Conservation (phyloP, 1,139 yeast species). For the Candida dubliniensis region DNA sequence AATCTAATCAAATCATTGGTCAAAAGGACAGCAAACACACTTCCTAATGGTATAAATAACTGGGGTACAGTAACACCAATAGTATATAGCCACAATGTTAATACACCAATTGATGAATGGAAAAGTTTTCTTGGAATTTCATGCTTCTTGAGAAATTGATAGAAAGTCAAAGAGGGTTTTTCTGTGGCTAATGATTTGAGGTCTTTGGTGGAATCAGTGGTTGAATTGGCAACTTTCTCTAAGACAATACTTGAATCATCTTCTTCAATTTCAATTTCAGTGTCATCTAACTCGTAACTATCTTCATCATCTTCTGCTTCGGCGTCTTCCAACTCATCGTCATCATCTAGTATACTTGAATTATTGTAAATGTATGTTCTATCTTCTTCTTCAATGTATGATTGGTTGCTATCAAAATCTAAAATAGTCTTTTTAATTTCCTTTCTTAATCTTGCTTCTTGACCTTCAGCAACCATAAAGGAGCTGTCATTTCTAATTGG, state of each 20-base stretch:
- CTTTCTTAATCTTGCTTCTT: conserved; percentile 6
- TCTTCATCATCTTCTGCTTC: conserved; percentile 15
- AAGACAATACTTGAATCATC: conserved; percentile 8
- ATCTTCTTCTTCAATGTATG: conserved; percentile 42
- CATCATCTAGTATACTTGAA: conserved; percentile 20
- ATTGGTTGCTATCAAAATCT: conserved; percentile 25
- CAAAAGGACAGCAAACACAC: conserved; percentile 56
- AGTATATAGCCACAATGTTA: conserved; percentile 73
- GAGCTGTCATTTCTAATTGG: conserved; percentile 2
- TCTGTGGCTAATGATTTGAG: neutral
- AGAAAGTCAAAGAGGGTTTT: conserved; percentile 26
- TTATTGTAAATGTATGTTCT: conserved; percentile 33
- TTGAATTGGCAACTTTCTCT: conserved; percentile 3
- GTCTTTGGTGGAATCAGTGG: neutral
- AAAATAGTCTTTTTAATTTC: conserved; percentile 22
- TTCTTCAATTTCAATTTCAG: conserved; percentile 11
- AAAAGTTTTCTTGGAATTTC: conserved; percentile 85
- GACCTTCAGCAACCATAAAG: neutral
- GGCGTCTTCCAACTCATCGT: conserved; percentile 16
- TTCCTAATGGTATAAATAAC: conserved; percentile 58
- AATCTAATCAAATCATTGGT: conserved; percentile 72
- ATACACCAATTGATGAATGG: conserved; percentile 84
- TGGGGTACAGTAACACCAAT: conserved; percentile 55
- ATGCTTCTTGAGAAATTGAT: conserved; percentile 64
- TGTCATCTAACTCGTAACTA: conserved; percentile 12